Percentiles rank a stretch among this genome's conserved stretches.
Evolutionary conservation across 495 filamentous ascomycete species (phyloP).

Genomic region (Neurospora africana): DNA sequence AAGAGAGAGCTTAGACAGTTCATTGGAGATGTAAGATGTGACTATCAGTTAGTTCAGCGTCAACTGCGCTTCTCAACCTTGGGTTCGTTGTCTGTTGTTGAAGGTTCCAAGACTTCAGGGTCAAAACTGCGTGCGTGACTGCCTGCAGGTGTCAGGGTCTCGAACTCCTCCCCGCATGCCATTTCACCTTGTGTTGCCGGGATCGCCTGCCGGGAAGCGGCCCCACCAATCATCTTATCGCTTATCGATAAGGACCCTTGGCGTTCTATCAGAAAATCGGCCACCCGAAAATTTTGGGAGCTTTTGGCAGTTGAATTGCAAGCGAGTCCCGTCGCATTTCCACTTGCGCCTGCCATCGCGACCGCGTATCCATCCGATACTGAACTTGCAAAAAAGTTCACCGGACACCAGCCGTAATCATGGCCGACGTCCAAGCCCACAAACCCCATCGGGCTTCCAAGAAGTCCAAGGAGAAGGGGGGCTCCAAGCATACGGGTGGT

Average conservation of each 20-base stretch:
- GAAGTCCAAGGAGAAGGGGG: constrained; percentile 86
- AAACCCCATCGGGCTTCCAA: constrained; percentile 76
- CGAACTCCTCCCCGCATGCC: background rate
- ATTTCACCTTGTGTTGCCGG: background rate
- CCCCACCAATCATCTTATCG: constrained; percentile 4
- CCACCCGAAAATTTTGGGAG: constrained; percentile 24
- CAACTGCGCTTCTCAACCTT: background rate
- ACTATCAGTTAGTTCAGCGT: background rate
- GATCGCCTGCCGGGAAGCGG: background rate
- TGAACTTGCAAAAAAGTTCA: background rate
- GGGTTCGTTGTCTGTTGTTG: background rate
- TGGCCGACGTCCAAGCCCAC: constrained; percentile 72
- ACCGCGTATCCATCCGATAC: background rate
- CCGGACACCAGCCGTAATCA: constrained; percentile 22
- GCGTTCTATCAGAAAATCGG: constrained; percentile 3
- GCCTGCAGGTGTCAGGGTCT: background rate
- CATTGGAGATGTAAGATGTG: background rate
- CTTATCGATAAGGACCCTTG: constrained; percentile 18
- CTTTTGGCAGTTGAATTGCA: constrained; percentile 4
- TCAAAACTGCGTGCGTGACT: background rate
- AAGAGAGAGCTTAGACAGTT: background rate
- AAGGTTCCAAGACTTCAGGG: background rate
- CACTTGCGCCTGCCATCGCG: background rate
- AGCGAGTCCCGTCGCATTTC: constrained; percentile 1
- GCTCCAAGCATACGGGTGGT: constrained; percentile 37